phyloP scores from a whole-genome alignment of 2,329 filamentous ascomycete species.

The Dactylellina drechsleri region DNA sequence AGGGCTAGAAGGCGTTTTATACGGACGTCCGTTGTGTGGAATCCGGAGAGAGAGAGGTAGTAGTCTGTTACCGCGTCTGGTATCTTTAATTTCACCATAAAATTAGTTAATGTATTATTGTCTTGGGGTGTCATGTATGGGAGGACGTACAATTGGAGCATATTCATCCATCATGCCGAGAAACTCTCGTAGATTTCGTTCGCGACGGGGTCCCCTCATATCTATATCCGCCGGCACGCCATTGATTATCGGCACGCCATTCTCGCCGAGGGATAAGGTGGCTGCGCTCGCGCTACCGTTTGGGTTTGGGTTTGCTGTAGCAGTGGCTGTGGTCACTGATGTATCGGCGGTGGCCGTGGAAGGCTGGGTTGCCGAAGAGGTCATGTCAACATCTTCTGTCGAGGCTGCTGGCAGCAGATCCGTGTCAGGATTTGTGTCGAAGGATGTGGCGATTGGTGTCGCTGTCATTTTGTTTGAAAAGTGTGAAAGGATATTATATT shows the following conservation, averaged over 20 bases:
- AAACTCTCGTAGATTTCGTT: slow-evolving; percentile 91
- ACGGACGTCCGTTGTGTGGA: slow-evolving; percentile 88
- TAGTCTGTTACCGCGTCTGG: slow-evolving; percentile 97
- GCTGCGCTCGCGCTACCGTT: slow-evolving; percentile 15
- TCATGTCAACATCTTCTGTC: slow-evolving; percentile 53
- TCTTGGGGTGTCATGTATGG: neutral
- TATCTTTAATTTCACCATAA: slow-evolving; percentile 70
- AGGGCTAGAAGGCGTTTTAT: slow-evolving; percentile 93
- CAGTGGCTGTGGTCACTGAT: slow-evolving; percentile 43
- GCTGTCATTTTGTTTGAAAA: slow-evolving; percentile 27
- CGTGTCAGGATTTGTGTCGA: slow-evolving; percentile 52
- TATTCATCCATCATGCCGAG: slow-evolving; percentile 97
- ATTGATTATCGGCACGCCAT: slow-evolving; percentile 14
- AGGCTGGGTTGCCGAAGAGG: slow-evolving; percentile 29
- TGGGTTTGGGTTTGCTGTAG: slow-evolving; percentile 40
- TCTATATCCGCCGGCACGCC: slow-evolving; percentile 24
- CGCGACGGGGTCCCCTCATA: slow-evolving; percentile 73
- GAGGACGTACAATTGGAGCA: slow-evolving; percentile 82
- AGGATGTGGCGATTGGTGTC: slow-evolving; percentile 49
- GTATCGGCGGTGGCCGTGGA: slow-evolving; percentile 20
- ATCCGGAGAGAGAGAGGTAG: slow-evolving; percentile 94
- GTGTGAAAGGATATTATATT: neutral
- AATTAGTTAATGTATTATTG: no score
- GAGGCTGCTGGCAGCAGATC: slow-evolving; percentile 29
- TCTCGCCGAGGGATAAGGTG: slow-evolving; percentile 25